These are phyloP conservation scores for Gymnopilus dilepis DNA, from an alignment of 768 basidiomycete genomes.

Conservation along the genomic window DNA sequence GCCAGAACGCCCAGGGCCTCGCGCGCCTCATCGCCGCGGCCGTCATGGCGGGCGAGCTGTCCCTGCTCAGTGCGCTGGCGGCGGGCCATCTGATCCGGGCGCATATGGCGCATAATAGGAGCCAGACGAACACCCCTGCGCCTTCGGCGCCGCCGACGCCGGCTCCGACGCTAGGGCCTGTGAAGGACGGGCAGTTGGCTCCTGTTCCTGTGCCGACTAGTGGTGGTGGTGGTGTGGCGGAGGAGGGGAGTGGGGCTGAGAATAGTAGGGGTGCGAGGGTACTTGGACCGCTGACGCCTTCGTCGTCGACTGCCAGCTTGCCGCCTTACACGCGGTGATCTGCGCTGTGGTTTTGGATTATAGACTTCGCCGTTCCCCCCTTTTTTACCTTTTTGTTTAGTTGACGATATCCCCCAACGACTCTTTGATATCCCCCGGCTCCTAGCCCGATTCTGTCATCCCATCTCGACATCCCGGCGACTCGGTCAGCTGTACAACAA, in stretches of 20 bases:
- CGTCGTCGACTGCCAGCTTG: slow-evolving; percentile 20
- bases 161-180: slow-evolving; percentile 26
- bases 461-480: too few species aligned
- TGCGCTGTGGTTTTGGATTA: not conserved
- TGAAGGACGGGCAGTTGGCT: slow-evolving; percentile 11
- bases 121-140: slow-evolving; percentile 78
- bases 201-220: not conserved
- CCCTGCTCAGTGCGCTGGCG: slow-evolving; percentile 89
- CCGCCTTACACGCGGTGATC: slow-evolving; percentile 26
- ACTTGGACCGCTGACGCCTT: slow-evolving; percentile 21
- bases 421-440: not conserved
- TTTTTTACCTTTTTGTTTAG: not conserved
- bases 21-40: slow-evolving; percentile 89
- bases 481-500: not conserved
- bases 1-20: slow-evolving; percentile 86
- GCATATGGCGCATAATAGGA: slow-evolving; percentile 92
- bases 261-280: not conserved
- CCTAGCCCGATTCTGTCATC: too few species aligned
- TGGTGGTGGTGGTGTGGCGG: too few species aligned
- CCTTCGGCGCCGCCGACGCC: slow-evolving; percentile 67
- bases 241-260: slow-evolving; percentile 1
- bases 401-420: not conserved
- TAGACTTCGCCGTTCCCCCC: not conserved
- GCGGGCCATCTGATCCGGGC: slow-evolving; percentile 95
- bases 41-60: slow-evolving; percentile 98